phyloP scores from a whole-genome alignment of 2,329 filamentous ascomycete genomes.

The Penicillium fuscoglaucum region DNA sequence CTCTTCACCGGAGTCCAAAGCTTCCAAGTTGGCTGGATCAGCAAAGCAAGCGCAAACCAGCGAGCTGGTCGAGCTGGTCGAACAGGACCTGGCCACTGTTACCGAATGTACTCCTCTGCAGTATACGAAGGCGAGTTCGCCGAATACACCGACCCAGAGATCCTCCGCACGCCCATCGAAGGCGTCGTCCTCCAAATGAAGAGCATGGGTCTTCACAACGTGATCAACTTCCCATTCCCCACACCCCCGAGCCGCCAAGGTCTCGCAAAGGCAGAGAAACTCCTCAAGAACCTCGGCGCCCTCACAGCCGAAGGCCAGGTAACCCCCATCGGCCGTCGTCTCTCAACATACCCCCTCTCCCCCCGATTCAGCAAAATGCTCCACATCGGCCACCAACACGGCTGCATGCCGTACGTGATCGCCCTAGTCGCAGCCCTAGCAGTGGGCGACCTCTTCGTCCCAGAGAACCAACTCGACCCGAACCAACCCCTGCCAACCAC shows the following conservation, averaged over 20 bases:
- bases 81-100: conserved; percentile 95
- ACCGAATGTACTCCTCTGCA: conserved; percentile 88
- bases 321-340: conserved; percentile 74
- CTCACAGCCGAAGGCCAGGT: conserved; percentile 71
- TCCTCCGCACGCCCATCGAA: conserved; percentile 88
- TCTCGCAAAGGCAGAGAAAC: conserved; percentile 78
- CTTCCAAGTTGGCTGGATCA: conserved; percentile 95
- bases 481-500: conserved; percentile 14
- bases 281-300: conserved; percentile 82
- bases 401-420: conserved; percentile 81
- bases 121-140: conserved; percentile 85
- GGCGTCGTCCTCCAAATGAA: conserved; percentile 91
- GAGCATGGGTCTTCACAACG: conserved; percentile 85
- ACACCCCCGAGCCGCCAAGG: conserved; percentile 78
- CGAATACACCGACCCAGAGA: conserved; percentile 83
- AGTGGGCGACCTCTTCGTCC: conserved; percentile 82
- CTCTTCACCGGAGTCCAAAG: conserved; percentile 87
- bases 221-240: conserved; percentile 94
- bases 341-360: conserved; percentile 86
- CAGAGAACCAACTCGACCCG: conserved; percentile 74
- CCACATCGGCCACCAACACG: conserved; percentile 79
- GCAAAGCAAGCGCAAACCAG: conserved; percentile 92
- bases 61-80: conserved; percentile 90
- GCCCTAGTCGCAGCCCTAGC: conserved; percentile 86
- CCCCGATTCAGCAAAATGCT: conserved; percentile 90